These are phyloP conservation scores for Suillus lakei DNA, from an alignment of 768 basidiomycete species.

Conservation along the genomic window DNA sequence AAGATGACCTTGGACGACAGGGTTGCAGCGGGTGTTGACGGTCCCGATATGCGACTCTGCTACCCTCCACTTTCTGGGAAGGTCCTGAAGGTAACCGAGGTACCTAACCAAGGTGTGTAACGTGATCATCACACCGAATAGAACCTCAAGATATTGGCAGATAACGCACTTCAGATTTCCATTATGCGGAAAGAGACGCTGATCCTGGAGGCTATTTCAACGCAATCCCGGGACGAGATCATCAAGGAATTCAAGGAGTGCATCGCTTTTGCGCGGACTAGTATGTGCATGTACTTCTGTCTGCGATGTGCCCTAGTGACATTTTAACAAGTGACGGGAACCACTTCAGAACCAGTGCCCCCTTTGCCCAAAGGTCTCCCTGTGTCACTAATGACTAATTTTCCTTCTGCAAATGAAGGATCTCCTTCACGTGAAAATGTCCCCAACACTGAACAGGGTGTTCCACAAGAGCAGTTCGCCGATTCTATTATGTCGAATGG, in stretches of 20 bases:
- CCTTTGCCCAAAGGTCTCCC: slow-evolving; percentile 56
- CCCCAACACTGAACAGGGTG: not conserved
- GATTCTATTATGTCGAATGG: not conserved
- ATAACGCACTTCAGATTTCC: slow-evolving; percentile 72
- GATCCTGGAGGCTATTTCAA: slow-evolving; percentile 63
- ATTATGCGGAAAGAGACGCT: slow-evolving; percentile 91
- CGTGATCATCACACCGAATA: slow-evolving; percentile 7
- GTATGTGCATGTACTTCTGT: slow-evolving; percentile 51
- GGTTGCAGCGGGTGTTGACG: slow-evolving; percentile 50
- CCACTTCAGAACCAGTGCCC: slow-evolving; percentile 68
- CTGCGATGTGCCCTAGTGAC: slow-evolving; percentile 4
- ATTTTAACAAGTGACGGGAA: slow-evolving; percentile 52
- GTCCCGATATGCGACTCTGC: slow-evolving; percentile 87
- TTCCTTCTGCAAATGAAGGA: not conserved
- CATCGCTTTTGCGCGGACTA: slow-evolving; percentile 74
- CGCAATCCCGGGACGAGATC: slow-evolving; percentile 62
- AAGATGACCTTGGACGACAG: slow-evolving; percentile 74
- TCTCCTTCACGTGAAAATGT: not conserved
- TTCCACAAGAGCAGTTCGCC: not conserved
- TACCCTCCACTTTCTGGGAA: slow-evolving; percentile 97
- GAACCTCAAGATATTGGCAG: slow-evolving; percentile 44
- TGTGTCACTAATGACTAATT: slow-evolving; percentile 24
- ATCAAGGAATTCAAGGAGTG: slow-evolving; percentile 79
- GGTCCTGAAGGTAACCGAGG: slow-evolving; percentile 75
- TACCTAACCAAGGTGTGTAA: slow-evolving; percentile 60